Evolutionary conservation across 2,329 filamentous ascomycete genomes (phyloP).

Genomic region (Fusarium sp.): DNA sequence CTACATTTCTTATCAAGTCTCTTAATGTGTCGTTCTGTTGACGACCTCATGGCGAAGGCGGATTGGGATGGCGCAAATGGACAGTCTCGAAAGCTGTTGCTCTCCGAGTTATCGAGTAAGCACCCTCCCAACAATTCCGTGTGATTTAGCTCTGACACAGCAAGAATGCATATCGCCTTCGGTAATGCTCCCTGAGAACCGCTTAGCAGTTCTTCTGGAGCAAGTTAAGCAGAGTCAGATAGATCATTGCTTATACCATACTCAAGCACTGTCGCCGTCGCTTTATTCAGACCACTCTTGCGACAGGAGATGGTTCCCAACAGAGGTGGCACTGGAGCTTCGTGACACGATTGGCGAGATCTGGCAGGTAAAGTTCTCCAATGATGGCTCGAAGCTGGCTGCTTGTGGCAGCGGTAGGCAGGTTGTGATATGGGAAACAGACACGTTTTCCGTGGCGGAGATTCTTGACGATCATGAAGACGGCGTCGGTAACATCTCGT

Average conservation of each 20-base stretch:
- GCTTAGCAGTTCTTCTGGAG: constrained; percentile 82
- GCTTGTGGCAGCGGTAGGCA: constrained; percentile 81
- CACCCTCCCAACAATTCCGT: constrained; percentile 17
- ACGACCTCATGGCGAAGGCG: constrained; percentile 81
- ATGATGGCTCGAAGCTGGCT: constrained; percentile 84
- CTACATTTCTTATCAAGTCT: constrained; percentile 88
- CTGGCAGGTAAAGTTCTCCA: constrained; percentile 92
- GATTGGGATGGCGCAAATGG: constrained; percentile 87
- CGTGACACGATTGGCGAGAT: constrained; percentile 83
- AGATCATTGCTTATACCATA: constrained; percentile 87
- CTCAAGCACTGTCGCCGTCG: constrained; percentile 80
- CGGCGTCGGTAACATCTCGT: constrained; percentile 83
- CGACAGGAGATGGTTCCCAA: constrained; percentile 82
- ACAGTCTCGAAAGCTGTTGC: constrained; percentile 76
- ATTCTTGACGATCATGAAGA: constrained; percentile 73
- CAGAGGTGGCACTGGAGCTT: constrained; percentile 76
- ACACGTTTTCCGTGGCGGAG: constrained; percentile 73
- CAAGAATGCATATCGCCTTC: constrained; percentile 94
- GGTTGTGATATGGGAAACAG: constrained; percentile 85
- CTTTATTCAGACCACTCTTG: constrained; percentile 91
- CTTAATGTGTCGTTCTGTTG: constrained; percentile 85
- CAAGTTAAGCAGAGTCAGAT: constrained; percentile 89
- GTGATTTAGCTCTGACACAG: background rate
- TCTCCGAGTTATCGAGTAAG: constrained; percentile 87
- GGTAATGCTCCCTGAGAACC: constrained; percentile 95